Evolutionary conservation across 495 filamentous ascomycete genomes (phyloP), one percentile per base, ranked within the genome.

Genomic region (Daldinia decipiens): DNA sequence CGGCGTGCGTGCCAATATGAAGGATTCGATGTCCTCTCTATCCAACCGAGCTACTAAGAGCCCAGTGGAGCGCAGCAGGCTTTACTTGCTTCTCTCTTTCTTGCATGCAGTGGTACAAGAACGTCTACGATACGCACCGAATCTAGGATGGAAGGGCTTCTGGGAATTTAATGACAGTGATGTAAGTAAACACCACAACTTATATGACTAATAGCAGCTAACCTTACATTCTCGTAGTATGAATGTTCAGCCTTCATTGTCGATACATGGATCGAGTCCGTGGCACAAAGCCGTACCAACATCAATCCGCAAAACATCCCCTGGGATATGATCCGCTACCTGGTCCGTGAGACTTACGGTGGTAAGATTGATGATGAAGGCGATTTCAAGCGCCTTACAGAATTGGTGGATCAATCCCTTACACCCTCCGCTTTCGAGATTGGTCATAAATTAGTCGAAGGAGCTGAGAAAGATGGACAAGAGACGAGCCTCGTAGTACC

Each of bases 131-230:
- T 99, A 99, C 75, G 95, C 94, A 19, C 96, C 95, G 2, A 95
- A 87, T 57, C 86, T 99, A 61, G 95, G 95, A 58, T 98, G 96
- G 95, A 97, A 97, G 83, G 93, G 93, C 62, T 97, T 97, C 86
- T 99, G 95, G 95, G 95, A 99, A 82, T 99, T 99, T 78, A 99
- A 99, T 76, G 95, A 99, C 79, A 97, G 94, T 71, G 95, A 99
- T 81, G 94, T 98, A 87, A 91, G 94, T 87, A 61, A 61, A 51
- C 56, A 32, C 26, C 13, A 11, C 32, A 19, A 50, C 57, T 26
- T n/a, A 47, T 34, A 57, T 54, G 4, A 36, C 36, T 12, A 21
- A 67, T 58, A 26, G 43, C 26, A 39, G 52, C 39, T 40, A 56
- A 27, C 64, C 64, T 74, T 83, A 76, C 80, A 50, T 55, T 55